phyloP scores from a whole-genome alignment of 2,329 filamentous ascomycete species.

The Mycosphaerelloides madeirae region DNA sequence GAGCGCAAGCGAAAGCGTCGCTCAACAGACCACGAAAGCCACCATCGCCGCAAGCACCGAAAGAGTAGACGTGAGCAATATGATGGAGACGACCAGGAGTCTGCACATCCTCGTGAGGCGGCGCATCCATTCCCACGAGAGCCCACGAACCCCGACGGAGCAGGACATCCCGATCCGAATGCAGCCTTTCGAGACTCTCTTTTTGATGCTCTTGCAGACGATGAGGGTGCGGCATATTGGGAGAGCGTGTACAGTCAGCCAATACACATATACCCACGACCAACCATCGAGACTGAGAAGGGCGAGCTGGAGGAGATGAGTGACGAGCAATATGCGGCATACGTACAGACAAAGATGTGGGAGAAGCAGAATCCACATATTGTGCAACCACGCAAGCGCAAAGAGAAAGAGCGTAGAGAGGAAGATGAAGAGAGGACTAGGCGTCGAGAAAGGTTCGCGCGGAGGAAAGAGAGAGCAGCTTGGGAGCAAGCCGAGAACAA shows the following conservation, averaged over 20 bases:
- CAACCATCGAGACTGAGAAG: constrained; percentile 48
- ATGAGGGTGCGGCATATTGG: constrained; percentile 94
- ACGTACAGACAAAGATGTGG: constrained; percentile 89
- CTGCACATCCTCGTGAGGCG: constrained; percentile 1
- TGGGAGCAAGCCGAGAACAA: constrained; percentile 32
- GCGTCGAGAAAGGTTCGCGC: constrained; percentile 38
- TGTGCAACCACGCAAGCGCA: constrained; percentile 66
- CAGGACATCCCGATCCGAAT: constrained; percentile 55
- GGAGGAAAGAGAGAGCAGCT: constrained; percentile 33
- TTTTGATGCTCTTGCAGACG: constrained; percentile 94
- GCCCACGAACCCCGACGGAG: constrained; percentile 18
- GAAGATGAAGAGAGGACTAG: constrained; percentile 41
- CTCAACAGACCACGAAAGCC: constrained; percentile 10
- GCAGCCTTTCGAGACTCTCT: constrained; percentile 85
- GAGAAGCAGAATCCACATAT: constrained; percentile 85
- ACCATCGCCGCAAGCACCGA: constrained; percentile 14
- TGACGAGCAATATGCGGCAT: constrained; percentile 84
- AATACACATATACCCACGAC: constrained; percentile 76
- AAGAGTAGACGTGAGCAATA: background rate
- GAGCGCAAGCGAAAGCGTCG: constrained; percentile 20
- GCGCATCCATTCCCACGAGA: constrained; percentile 33
- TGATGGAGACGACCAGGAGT: no score
- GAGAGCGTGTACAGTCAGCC: constrained; percentile 94
- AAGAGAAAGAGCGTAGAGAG: constrained; percentile 49
- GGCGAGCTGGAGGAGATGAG: constrained; percentile 74